Evolutionary conservation across 306 rosid species (phyloP), one percentile per base, ranked within the genome.

Genomic region (Inga oerstediana): DNA sequence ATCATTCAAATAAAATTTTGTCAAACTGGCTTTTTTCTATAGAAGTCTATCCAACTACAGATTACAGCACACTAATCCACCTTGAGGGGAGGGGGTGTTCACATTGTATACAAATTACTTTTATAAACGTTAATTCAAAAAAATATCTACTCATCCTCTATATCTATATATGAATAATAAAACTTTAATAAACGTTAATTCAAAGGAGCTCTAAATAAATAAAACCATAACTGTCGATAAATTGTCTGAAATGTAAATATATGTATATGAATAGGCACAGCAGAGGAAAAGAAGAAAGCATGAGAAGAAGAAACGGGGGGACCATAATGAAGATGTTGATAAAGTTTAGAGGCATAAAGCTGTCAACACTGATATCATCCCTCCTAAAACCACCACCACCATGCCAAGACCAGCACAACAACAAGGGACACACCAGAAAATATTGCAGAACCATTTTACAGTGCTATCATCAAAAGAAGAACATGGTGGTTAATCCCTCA

Each of bases 301-400:
- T 39, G 71, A 58, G 34, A 8, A 15, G 85, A 48, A 84, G 41
- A 52, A 82, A 72, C 27, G 86, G 87, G 34, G 67, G 84, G 14
- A 81, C 89, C 8, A 81, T 91, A 37, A 81, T 85, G 89, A 91
- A 86, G 68, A 43, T 88, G 54, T 35, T 91, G 66, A 85, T 85
- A 49, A 91, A 88, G 85, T 79, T 88, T 72, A 67, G 81, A 88
- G 85, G 86, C 43, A 81, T 79, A 65, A 88, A 86, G 72, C 79
- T 89, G 3, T 81, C 87, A 64, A 81, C 86, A 46, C 22, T 85
- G 7, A 43, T 89, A 27, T 74, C 92, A 69, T 83, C 91, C 69
- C 64, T 89, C 7, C 58, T 72, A 19, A 91, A 88, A 39, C 83
- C 87, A 45, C 35, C 75, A 27, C 9, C 72, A 27, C 44, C 76